These are phyloP conservation scores for Macrophomina tecta DNA, from an alignment of 2,329 filamentous ascomycete species.

Conservation along the genomic window DNA sequence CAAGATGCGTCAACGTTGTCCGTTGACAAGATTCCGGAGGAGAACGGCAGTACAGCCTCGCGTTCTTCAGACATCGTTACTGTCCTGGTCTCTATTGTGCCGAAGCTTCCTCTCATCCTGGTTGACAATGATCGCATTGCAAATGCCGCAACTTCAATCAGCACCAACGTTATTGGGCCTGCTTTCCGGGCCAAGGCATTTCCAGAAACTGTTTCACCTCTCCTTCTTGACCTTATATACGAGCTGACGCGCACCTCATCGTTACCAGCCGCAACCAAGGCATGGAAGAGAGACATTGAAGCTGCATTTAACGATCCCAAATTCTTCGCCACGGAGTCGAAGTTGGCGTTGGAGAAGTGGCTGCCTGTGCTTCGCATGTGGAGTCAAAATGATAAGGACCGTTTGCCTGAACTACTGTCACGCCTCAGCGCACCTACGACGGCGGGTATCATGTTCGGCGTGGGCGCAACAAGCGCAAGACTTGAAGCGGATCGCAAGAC, in stretches of 20 bases:
- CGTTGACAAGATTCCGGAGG: slow-evolving; percentile 48
- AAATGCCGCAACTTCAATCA: slow-evolving; percentile 79
- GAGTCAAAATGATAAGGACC: slow-evolving; percentile 84
- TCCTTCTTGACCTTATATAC: slow-evolving; percentile 74
- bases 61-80: slow-evolving; percentile 69
- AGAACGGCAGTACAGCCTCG: slow-evolving; percentile 34
- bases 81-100: slow-evolving; percentile 79
- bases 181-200: slow-evolving; percentile 84
- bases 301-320: slow-evolving; percentile 90
- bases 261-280: slow-evolving; percentile 80
- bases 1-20: slow-evolving; percentile 48
- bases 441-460: slow-evolving; percentile 97
- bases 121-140: slow-evolving; percentile 85
- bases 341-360: slow-evolving; percentile 76
- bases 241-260: slow-evolving; percentile 67
- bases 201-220: slow-evolving; percentile 79
- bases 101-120: slow-evolving; percentile 80
- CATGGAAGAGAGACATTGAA: slow-evolving; percentile 89
- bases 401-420: slow-evolving; percentile 78
- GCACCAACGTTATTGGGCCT: slow-evolving; percentile 80
- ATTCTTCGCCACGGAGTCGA: slow-evolving; percentile 76
- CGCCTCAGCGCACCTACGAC: slow-evolving; percentile 85
- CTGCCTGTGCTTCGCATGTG: slow-evolving; percentile 83
- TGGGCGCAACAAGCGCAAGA: slow-evolving; percentile 89
- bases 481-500: slow-evolving; percentile 95